Base-by-base conservation (phyloP, 108 stramenopile genomes). In the Cyclotella distinguenda region DNA sequence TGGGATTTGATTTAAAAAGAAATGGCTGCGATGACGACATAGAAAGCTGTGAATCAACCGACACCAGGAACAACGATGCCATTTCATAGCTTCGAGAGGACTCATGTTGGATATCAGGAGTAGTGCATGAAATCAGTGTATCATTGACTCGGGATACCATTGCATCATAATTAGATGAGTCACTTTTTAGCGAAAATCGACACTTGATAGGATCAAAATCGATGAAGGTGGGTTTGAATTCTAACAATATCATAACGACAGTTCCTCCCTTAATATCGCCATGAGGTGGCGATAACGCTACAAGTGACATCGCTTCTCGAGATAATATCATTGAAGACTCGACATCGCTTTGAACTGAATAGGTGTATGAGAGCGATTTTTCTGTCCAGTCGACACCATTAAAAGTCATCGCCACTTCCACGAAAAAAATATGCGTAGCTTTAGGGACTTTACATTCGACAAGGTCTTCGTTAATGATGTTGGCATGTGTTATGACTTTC, bases 381-480 rank as follows among this genome's bases (percentile, higher is more conserved):
- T n/a, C 26, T 13, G 60, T 61, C 60, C 60, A 61, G 23, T 61
- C 60, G 21, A 61, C 30, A 31, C 60, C 60, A 45, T 61, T 19
- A 6, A 4, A 15, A 22, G 60, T n/a, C 4, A 61, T 28, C 4
- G 60, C 6, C 5, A 61, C 23, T 8, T 45, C 60, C n/a, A 61
- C 43, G 28, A n/a, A 31, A n/a, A 21, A 6, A 9, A 11, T 7
- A n/a, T 21, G 9, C 9, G 10, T n/a, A 5, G 40, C 4, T 31
- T 28, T n/a, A 23, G 60, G 60, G 9, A 30, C 60, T 11, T 12
- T 61, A 18, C 60, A 61, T 19, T 31, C 44, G 3, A 61, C 11
- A 34, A 12, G 6, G 16, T 46, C 4, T 4, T 27, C 42, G 5
- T 19, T 18, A 7, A 56, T 25, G 21, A 61, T 32, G 6, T 13